These are phyloP conservation scores for Dovyalis caffra DNA, from an alignment of 345 rosid species.

Conservation along the genomic window DNA sequence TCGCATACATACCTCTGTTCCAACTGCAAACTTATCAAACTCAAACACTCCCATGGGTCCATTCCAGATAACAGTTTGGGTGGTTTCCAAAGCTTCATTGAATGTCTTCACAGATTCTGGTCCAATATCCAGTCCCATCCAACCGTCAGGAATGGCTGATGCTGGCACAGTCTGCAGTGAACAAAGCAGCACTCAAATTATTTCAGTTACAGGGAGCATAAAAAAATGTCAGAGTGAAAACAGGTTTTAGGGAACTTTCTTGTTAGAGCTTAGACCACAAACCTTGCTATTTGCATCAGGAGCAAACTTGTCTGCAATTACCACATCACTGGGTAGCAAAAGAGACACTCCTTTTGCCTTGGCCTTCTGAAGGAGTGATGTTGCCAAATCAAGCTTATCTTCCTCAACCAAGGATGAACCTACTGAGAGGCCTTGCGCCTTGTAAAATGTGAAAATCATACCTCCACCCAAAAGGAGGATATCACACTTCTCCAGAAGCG, in stretches of 20 bases:
- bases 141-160: constrained; percentile 80
- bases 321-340: constrained; percentile 78
- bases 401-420: constrained; percentile 95
- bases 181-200: neutral
- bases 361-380: constrained; percentile 79
- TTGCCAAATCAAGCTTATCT: constrained; percentile 88
- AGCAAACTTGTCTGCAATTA: constrained; percentile 89
- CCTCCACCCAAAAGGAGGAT: constrained; percentile 93
- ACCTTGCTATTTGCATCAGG: constrained; percentile 92
- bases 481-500: constrained; percentile 79
- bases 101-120: constrained; percentile 59
- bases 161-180: constrained; percentile 68
- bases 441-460: constrained; percentile 97
- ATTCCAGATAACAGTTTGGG: constrained; percentile 92
- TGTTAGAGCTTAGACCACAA: constrained; percentile 12
- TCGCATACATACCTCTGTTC: constrained; percentile 49
- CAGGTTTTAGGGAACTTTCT: neutral
- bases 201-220: neutral
- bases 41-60: constrained; percentile 99
- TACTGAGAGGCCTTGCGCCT: constrained; percentile 79
- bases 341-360: constrained; percentile 87
- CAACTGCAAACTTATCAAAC: constrained; percentile 77
- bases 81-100: constrained; percentile 67
- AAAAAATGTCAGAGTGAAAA: neutral
- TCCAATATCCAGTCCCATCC: constrained; percentile 85